Conservation (phyloP, 768 basidiomycete species). For the Leccinum disarticulatum region DNA sequence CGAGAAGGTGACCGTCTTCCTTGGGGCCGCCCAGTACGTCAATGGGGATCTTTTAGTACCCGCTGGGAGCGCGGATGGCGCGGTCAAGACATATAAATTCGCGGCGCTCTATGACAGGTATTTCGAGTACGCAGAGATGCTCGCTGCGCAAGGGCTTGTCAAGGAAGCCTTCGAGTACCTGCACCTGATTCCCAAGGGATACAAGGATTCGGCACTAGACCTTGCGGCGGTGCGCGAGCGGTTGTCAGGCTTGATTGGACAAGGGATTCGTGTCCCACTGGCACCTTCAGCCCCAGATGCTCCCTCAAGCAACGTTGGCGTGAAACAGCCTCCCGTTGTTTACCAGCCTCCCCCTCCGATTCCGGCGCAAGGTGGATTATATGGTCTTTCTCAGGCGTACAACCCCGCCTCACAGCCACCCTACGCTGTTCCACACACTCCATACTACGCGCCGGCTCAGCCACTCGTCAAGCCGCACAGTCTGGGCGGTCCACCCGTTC, state of each 20-base stretch:
- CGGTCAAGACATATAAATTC: constrained; percentile 72
- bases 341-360: constrained; percentile 14
- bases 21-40: constrained; percentile 76
- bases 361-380: constrained; percentile 20
- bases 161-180: constrained; percentile 80
- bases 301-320: constrained; percentile 32
- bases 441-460: constrained; percentile 21
- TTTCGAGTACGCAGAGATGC: constrained; percentile 91
- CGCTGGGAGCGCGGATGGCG: constrained; percentile 38
- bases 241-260: constrained; percentile 41
- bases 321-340: not conserved
- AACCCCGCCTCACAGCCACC: not conserved
- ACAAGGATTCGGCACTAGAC: constrained; percentile 57
- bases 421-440: not conserved
- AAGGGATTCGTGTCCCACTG: constrained; percentile 13
- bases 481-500: constrained; percentile 36
- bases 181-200: constrained; percentile 74
- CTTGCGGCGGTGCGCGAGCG: constrained; percentile 47
- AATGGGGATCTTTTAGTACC: constrained; percentile 63
- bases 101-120: constrained; percentile 88
- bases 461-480: constrained; percentile 43
- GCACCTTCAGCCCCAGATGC: constrained; percentile 25
- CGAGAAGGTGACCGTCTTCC: constrained; percentile 96
- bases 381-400: constrained; percentile 32
- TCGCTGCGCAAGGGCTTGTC: constrained; percentile 87